A percentile compares a stretch with the other conserved stretches of the same genome.
These are phyloP conservation scores for Brassica cretica DNA, from an alignment of 345 rosid genomes.

Conservation along the genomic window DNA sequence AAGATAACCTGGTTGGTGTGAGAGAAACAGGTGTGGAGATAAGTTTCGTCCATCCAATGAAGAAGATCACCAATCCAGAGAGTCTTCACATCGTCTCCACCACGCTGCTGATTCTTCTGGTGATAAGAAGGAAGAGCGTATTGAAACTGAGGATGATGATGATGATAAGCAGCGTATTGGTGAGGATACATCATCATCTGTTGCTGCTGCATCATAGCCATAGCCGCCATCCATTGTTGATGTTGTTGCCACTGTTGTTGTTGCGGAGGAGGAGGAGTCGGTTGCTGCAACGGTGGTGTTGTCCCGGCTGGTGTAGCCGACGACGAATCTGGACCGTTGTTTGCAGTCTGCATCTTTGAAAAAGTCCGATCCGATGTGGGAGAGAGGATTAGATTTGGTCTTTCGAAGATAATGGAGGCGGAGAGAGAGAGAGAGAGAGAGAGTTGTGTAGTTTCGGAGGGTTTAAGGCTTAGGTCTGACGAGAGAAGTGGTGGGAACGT, in stretches of 20 bases:
- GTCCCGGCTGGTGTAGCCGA: slow-evolving; percentile 37
- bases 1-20: slow-evolving; percentile 64
- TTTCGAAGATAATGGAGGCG: slow-evolving; percentile 34
- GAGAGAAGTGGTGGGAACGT: slow-evolving; percentile 31
- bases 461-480: slow-evolving; percentile 33
- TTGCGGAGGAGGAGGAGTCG: slow-evolving; percentile 32
- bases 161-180: slow-evolving; percentile 48
- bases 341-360: slow-evolving; percentile 34
- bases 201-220: slow-evolving; percentile 84
- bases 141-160: slow-evolving; percentile 26
- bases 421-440: slow-evolving; percentile 36
- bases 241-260: slow-evolving; percentile 39
- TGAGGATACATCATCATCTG: slow-evolving; percentile 90
- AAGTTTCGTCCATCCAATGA: slow-evolving; percentile 93
- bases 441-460: slow-evolving; percentile 28
- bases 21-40: slow-evolving; percentile 70
- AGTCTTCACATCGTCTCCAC: slow-evolving; percentile 69
- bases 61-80: slow-evolving; percentile 88
- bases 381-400: slow-evolving; percentile 31
- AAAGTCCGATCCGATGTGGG: slow-evolving; percentile 32
- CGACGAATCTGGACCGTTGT: slow-evolving; percentile 51
- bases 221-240: slow-evolving; percentile 69
- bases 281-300: slow-evolving; percentile 46
- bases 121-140: slow-evolving; percentile 6
- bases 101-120: slow-evolving; percentile 32